A percentile compares a stretch with the other conserved stretches of the same genome.
Conservation (phyloP, 495 filamentous ascomycete genomes). For the Schizothecium vesticola region DNA sequence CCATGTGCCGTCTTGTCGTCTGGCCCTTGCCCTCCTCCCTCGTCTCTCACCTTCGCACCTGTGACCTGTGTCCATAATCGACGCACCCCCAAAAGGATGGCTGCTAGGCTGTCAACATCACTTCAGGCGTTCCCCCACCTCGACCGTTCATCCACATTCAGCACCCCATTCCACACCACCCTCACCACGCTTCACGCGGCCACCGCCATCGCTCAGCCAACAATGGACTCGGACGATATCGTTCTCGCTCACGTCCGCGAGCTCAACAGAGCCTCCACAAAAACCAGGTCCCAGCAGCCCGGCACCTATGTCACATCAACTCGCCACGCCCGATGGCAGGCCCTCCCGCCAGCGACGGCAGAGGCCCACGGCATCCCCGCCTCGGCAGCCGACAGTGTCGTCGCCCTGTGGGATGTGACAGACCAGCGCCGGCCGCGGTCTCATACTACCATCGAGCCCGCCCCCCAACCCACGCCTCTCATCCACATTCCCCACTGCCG, state of each 20-base stretch:
- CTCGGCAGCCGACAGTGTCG: not conserved
- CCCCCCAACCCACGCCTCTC: slow-evolving; percentile 1
- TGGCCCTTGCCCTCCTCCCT: not conserved
- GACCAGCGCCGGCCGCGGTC: not conserved
- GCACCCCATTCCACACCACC: not conserved
- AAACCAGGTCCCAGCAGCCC: not conserved
- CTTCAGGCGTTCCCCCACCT: not conserved
- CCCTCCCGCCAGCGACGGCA: not conserved
- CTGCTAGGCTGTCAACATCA: not conserved
- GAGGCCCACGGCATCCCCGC: not conserved
- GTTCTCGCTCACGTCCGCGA: not conserved
- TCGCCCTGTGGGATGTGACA: not conserved
- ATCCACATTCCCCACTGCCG: slow-evolving; percentile 26
- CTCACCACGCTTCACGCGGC: not conserved
- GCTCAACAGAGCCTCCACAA: not conserved
- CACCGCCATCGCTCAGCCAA: not conserved
- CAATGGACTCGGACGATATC: not conserved
- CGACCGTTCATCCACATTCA: not conserved
- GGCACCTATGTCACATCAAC: not conserved
- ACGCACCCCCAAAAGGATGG: not conserved
- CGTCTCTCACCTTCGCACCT: not conserved
- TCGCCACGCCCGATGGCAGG: not conserved
- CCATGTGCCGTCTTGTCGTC: not conserved
- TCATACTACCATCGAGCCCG: not conserved
- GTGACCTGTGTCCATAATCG: not conserved